A percentile compares a stretch with the other conserved stretches of the same genome.
Conservation (phyloP, 371 early-diverging fungal genomes). For the Lichtheimia ornata region DNA sequence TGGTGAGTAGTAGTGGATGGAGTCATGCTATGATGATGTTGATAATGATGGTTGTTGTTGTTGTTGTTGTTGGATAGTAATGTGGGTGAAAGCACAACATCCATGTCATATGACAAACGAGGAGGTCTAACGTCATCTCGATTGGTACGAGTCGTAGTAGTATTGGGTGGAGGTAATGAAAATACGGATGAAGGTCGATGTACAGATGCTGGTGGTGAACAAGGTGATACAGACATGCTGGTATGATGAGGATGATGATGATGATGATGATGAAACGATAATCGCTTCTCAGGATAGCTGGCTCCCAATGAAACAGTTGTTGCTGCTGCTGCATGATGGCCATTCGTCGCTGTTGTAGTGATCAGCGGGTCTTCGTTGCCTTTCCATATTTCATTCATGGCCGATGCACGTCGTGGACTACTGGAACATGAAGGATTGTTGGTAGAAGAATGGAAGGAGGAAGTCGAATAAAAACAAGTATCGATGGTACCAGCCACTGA, state of each 20-base stretch:
- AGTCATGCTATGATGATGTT: constrained; percentile 4
- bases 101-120: constrained; percentile 8
- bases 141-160: constrained; percentile 1
- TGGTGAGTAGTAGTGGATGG: too few species aligned
- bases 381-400: constrained; percentile 3
- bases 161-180: constrained; percentile 15
- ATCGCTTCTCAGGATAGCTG: constrained; percentile 1
- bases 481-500: constrained; percentile 14
- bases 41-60: not conserved
- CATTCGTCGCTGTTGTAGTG: not conserved
- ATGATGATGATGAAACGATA: not conserved
- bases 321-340: not conserved
- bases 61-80: not conserved
- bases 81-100: constrained; percentile 4
- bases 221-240: too few species aligned
- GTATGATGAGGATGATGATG: not conserved
- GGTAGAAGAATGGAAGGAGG: constrained; percentile 4
- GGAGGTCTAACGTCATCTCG: constrained; percentile 9
- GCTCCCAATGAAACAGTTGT: not conserved
- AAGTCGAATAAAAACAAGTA: constrained; percentile 10
- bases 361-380: not conserved
- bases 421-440: not conserved
- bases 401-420: constrained; percentile 8
- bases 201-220: too few species aligned
- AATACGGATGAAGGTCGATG: constrained; percentile 18